phyloP scores from a whole-genome alignment of 331 rosid genomes.

The Cucumis variabilis region DNA sequence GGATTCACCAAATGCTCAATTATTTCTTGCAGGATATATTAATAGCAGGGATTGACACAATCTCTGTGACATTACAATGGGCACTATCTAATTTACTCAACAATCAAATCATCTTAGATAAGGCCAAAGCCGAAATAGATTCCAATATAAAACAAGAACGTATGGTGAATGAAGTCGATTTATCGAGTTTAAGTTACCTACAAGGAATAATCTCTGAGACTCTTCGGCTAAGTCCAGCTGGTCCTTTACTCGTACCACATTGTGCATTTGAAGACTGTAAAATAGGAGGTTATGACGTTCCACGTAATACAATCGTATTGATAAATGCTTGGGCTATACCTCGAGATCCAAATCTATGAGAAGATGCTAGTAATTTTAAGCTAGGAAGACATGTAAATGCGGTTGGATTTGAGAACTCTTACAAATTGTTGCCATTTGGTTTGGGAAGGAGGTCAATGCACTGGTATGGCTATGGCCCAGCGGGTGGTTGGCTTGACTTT shows the following conservation, averaged over 20 bases:
- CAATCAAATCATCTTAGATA: conserved; percentile 28
- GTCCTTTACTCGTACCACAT: conserved; percentile 33
- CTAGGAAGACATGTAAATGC: conserved; percentile 30
- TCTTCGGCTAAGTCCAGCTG: not conserved
- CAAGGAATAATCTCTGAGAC: conserved; percentile 29
- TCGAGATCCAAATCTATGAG: conserved; percentile 35
- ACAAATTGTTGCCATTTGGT: conserved; percentile 35
- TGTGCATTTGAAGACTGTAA: conserved; percentile 22
- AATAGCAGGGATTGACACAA: conserved; percentile 31
- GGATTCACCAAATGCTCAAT: too few relatives aligned
- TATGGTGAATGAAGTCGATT: conserved; percentile 24
- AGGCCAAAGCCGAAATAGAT: conserved; percentile 23
- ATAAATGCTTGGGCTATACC: conserved; percentile 38
- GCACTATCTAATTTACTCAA: conserved; percentile 26
- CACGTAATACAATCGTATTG: conserved; percentile 21
- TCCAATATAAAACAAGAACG: not conserved
- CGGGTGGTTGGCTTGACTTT: conserved; percentile 28
- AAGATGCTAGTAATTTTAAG: conserved; percentile 24
- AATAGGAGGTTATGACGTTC: conserved; percentile 24
- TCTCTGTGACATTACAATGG: conserved; percentile 29
- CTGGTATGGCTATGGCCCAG: not conserved
- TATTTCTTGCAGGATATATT: not conserved
- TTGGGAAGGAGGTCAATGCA: conserved; percentile 25
- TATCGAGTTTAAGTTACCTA: conserved; percentile 17
- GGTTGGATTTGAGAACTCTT: not conserved